Evolutionary conservation across 345 rosid genomes (phyloP), one percentile per base, ranked within the genome.

Genomic region (Melaleuca alternifolia): DNA sequence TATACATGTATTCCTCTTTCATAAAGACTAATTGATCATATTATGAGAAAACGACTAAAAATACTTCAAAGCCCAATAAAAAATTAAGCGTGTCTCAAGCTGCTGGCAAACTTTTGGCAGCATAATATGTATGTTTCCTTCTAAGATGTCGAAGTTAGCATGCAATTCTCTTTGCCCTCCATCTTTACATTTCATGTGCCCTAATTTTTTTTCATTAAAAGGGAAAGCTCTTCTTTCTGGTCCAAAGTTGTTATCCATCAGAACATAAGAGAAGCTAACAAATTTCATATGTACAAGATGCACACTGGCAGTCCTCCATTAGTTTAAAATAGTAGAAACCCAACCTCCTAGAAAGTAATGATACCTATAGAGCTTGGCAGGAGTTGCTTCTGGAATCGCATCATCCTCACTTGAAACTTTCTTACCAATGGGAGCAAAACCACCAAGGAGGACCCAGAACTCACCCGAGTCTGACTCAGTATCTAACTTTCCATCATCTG

Each of bases 371-470:
- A 97, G 92, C 91, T 90, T 93, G 84, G 99, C 91, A 84, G 98
- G 94, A 84, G 92, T 93, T 77, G 91, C 88, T 87, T 96, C 99
- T 13, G 92, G 92, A 62, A 93, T 88, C 84, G 87, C 86, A 88
- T 97, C 99, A 91, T 95, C 99, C 83, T 97, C 99, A 85, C 89
- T 88, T 79, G 89, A 87, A 89, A 92, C 94, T 89, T 96, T 97
- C 92, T 94, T 95, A 53, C 89, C 79, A 61, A 97, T 94, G 82
- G 99, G 99, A 87, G 99, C 99, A 90, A 96, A 96, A 77, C 99
- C 99, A 89, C 99, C 99, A 89, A 95, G 90, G 61, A 96, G 96
- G 90, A 94, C 99, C 99, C 99, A 96, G 87, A 96, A 96, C 88
- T 93, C 99, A 54, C 99, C 99, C 1, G 99, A 95, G 86, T 96